Evolutionary conservation across 129 eudicot genomes (phyloP), one percentile per base, ranked within the genome.

Genomic region (Rutidosis leptorrhynchoides): DNA sequence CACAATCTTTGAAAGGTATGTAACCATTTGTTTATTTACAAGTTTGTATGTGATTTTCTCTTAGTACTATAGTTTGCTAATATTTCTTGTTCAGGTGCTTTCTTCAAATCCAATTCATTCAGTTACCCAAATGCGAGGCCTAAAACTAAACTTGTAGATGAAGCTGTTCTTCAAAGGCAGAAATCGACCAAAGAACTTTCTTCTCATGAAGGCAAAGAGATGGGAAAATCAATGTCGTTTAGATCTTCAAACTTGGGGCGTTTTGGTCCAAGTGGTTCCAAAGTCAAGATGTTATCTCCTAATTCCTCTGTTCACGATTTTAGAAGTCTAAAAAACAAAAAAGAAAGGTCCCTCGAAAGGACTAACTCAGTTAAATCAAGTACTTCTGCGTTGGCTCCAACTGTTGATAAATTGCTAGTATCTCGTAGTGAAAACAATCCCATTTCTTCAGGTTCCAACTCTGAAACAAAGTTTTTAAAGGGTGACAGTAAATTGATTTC

Each of bases 191-290:
- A 74, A 71, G 95, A 82, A 73, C 72, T 77, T 64, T 46, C 79
- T 62, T 73, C 76, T 49, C 76, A 80, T 74, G 89, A 80, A 25
- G 74, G 69, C 53, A 80, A 80, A 74, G 79, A 79, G 33, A 73
- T 89, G 65, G 83, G 86, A 57, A 93, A 93, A 81, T 93, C 96
- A 26, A 21, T 71, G 78, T 89, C 99, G 24, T 93, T 89, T 66
- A 89, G 78, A 78, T 77, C 88, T 62, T 52, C 72, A 28, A 80
- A 53, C 73, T 60, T 77, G 22, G 79, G 85, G 33, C 95, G 87
- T 49, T 71, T 74, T 12, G 83, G 57, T 68, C 19, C 70, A 6
- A 58, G 65, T 59, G 95, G 88, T 61, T 84, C 96, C 9, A 92
- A 85, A 82, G 88, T 77, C 29, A 86, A 89, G 82, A 84, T 82